These are phyloP conservation scores for Melaleuca quinquenervia DNA, from an alignment of 345 rosid genomes.

Conservation along the genomic window DNA sequence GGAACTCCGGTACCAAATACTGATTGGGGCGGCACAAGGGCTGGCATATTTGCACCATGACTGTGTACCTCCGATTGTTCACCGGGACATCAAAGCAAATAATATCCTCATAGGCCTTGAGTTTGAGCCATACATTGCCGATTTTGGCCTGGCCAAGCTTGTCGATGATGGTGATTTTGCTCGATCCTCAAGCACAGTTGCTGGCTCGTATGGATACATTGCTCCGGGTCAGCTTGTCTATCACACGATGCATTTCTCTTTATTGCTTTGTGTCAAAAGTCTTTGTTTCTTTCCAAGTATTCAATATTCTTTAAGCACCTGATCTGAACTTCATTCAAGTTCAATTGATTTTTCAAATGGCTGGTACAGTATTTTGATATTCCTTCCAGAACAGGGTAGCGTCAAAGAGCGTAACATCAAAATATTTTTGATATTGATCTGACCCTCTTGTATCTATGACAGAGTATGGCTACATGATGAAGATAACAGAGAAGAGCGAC, in stretches of 20 bases:
- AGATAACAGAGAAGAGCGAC: constrained; percentile 93
- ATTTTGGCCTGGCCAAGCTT: constrained; percentile 94
- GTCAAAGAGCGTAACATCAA: neutral
- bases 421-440: neutral
- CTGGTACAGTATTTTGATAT: neutral
- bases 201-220: constrained; percentile 93
- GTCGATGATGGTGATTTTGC: constrained; percentile 81
- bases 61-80: constrained; percentile 89
- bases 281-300: neutral
- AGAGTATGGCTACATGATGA: constrained; percentile 96
- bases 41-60: constrained; percentile 92
- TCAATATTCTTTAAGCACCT: neutral
- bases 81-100: constrained; percentile 89
- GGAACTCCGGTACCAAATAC: constrained; percentile 78
- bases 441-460: neutral
- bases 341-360: neutral
- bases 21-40: constrained; percentile 91
- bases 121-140: constrained; percentile 94
- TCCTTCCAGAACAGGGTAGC: neutral
- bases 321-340: neutral
- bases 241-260: neutral
- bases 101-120: constrained; percentile 83
- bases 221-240: constrained; percentile 63
- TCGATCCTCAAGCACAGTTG: constrained; percentile 75
- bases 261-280: neutral